Conservation (phyloP, 345 rosid genomes). For the Ceriops tagal region DNA sequence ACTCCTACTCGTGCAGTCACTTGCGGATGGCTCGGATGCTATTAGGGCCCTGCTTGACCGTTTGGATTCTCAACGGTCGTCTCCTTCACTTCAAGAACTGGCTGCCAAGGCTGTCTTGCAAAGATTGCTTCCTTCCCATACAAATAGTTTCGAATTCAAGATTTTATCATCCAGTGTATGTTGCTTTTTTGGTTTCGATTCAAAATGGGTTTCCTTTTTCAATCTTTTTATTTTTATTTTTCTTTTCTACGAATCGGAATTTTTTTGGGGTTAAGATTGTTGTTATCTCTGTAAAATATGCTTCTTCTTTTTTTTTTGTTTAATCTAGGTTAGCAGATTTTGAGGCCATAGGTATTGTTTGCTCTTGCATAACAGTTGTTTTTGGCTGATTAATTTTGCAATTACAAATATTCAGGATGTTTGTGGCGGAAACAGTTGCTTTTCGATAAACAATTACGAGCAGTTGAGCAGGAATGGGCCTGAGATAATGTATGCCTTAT, state of each 20-base stretch:
- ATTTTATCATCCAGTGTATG: conserved; percentile 71
- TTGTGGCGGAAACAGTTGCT: conserved; percentile 75
- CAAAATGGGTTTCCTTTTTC: background rate
- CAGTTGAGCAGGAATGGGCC: conserved; percentile 37
- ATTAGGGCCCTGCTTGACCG: conserved; percentile 43
- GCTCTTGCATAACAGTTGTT: background rate
- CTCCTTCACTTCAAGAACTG: conserved; percentile 60
- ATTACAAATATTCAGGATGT: conserved; percentile 51
- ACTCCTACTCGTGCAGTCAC: background rate
- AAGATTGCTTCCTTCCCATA: conserved; percentile 70
- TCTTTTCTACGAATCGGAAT: background rate
- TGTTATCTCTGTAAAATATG: background rate
- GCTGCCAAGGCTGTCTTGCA: conserved; percentile 65
- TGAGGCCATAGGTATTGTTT: background rate
- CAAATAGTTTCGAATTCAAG: conserved; percentile 55
- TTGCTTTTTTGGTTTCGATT: background rate
- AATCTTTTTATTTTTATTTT: background rate
- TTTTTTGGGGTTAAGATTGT: background rate
- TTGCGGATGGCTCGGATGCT: conserved; percentile 21
- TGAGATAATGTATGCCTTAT: conserved; percentile 60
- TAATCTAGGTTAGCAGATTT: background rate
- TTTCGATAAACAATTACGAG: conserved; percentile 48
- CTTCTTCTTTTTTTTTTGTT: background rate
- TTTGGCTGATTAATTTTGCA: conserved; percentile 18
- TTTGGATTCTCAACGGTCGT: conserved; percentile 53